These are phyloP conservation scores for Oryza meyeriana DNA, from an alignment of 176 grass and related monocot species.

Conservation along the genomic window DNA sequence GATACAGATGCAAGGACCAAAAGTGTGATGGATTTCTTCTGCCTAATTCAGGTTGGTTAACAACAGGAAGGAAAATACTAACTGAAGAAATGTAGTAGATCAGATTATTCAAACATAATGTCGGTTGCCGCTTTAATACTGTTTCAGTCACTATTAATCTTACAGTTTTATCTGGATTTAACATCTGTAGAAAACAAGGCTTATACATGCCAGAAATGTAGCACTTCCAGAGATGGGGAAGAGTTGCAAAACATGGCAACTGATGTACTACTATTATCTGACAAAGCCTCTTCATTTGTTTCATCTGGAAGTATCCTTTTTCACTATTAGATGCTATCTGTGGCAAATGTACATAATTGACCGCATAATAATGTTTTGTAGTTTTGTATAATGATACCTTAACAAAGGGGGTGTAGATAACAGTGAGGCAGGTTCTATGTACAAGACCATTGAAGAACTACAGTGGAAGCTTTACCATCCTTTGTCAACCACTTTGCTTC, in stretches of 20 bases:
- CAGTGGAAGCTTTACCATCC: conserved; percentile 59
- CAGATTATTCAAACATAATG: not conserved
- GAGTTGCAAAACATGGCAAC: conserved; percentile 57
- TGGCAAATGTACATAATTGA: conserved; percentile 7
- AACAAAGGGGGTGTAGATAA: conserved; percentile 52
- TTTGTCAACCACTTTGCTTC: conserved; percentile 69
- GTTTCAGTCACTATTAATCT: not conserved
- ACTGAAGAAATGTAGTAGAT: not conserved
- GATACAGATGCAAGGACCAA: conserved; percentile 66
- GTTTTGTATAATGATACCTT: conserved; percentile 23
- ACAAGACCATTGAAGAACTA: conserved; percentile 62
- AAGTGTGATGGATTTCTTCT: conserved; percentile 68
- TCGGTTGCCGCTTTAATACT: not conserved
- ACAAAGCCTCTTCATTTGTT: conserved; percentile 56
- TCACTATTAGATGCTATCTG: not conserved
- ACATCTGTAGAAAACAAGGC: conserved; percentile 46
- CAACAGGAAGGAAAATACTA: not conserved
- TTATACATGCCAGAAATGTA: conserved; percentile 78
- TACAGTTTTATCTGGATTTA: conserved; percentile 28
- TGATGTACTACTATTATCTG: conserved; percentile 41
- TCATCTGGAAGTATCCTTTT: conserved; percentile 77
- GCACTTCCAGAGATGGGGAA: conserved; percentile 55
- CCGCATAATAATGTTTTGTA: not conserved
- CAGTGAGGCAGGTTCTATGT: conserved; percentile 59
- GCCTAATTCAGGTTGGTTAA: conserved; percentile 51